Base-by-base conservation (phyloP, 805 yeast species). In the Wickerhamiella galacta region DNA sequence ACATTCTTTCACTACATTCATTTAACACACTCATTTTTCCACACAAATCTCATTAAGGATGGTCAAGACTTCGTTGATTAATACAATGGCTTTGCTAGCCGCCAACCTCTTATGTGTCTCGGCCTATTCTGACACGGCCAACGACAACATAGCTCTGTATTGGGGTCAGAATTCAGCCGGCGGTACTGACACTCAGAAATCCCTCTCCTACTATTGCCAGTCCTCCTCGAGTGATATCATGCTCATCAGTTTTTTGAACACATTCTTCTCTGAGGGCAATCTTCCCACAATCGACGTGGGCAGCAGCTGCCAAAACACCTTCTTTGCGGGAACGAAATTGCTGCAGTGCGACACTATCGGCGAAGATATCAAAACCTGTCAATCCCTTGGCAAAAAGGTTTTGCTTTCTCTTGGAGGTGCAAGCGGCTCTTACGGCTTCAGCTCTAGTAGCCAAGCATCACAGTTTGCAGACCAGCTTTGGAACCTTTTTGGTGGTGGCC, bases 111-210 rank as follows among this genome's bases (percentile, higher is more conserved):
- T 7, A 11, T n/a, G 7, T 11, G 6, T 6, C 12, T 11, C 14
- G 26, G 6, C 9, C 15, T 23, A 11, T 11, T 23, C 20, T 7
- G 30, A 11, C 4, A 18, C 10, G 15, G 30, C 15, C n/a, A 17
- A 10, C 21, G 12, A 27, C 30, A 27, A 27, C 18, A 15, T 78
- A 27, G 93, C 75, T 17, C 61, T 77, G 7, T 81, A 81, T 54
- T 81, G 93, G 93, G 93, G 93, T 32, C 93, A 81, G 55, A 68
- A 69, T 45, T 70, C 85, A 8, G 71, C 66, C n/a, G 78, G 78
- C 4, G 35, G 31, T 9, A 70, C 65, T n/a, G 77, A 76, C 4
- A 47, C 60, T 11, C 73, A 69, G 43, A 20, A 58, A 9, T 45
- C 49, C 5, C 51, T 70, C 14, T 42, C 66, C 1, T 53, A 60